These are phyloP conservation scores for Aspergillus ustus DNA, from an alignment of 2,329 filamentous ascomycete species.

Conservation along the genomic window DNA sequence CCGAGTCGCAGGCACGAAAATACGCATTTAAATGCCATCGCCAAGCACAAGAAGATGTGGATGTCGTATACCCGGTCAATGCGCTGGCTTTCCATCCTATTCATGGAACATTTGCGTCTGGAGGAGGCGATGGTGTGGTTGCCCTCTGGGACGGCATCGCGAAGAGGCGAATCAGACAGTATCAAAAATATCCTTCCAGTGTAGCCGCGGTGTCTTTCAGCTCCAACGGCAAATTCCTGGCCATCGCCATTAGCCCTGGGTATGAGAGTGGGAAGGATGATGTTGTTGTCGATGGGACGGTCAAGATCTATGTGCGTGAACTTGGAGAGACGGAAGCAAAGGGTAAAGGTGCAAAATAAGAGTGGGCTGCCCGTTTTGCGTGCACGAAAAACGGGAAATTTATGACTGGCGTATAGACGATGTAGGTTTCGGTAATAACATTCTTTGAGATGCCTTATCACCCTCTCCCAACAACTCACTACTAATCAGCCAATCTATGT, in stretches of 20 bases:
- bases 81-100: slow-evolving; percentile 85
- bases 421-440: slow-evolving; percentile 4
- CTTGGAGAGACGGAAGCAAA: slow-evolving; percentile 87
- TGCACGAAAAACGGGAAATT: slow-evolving; percentile 18
- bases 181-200: slow-evolving; percentile 80
- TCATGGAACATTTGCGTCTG: slow-evolving; percentile 83
- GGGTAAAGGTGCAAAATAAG: slow-evolving; percentile 74
- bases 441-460: slow-evolving; percentile 5
- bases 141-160: slow-evolving; percentile 90
- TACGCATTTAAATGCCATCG: slow-evolving; percentile 99
- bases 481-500: slow-evolving; percentile 17
- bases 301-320: slow-evolving; percentile 81
- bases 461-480: slow-evolving; percentile 13
- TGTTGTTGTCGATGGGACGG: slow-evolving; percentile 67
- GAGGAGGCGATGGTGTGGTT: slow-evolving; percentile 89
- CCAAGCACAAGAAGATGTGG: slow-evolving; percentile 69
- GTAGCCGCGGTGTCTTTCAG: slow-evolving; percentile 80
- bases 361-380: slow-evolving; percentile 6
- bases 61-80: slow-evolving; percentile 91
- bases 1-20: slow-evolving; percentile 86
- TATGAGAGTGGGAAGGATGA: slow-evolving; percentile 89
- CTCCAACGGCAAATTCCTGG: slow-evolving; percentile 75
- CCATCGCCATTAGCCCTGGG: slow-evolving; percentile 80
- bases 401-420: slow-evolving; percentile 18
- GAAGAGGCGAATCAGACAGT: slow-evolving; percentile 87